phyloP scores from a whole-genome alignment of 257 asterid genomes.

The Solanum chilense region DNA sequence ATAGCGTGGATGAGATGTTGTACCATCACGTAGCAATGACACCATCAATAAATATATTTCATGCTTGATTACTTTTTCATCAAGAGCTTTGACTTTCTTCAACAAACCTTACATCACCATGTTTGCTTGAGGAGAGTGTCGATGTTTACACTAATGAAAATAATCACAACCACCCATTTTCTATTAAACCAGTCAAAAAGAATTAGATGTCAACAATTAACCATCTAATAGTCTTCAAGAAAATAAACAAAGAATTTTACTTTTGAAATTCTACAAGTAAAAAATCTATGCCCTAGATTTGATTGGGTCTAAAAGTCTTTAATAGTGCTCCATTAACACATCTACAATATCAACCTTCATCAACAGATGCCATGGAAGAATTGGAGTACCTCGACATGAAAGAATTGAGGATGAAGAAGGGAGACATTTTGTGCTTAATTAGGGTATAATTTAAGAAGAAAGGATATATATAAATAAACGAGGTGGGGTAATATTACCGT shows the following conservation, averaged over 20 bases:
- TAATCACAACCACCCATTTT: neutral
- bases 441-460: neutral
- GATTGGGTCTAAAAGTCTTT: neutral
- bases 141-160: neutral
- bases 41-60: neutral
- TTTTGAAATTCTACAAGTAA: neutral
- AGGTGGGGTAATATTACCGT: neutral
- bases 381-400: neutral
- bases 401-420: neutral
- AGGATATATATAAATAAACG: neutral
- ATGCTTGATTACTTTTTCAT: neutral
- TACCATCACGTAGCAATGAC: neutral
- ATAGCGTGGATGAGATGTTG: too few relatives aligned
- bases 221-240: neutral
- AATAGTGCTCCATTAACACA: neutral
- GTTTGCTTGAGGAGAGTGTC: neutral
- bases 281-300: neutral
- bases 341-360: neutral
- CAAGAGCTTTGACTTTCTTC: neutral
- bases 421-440: neutral
- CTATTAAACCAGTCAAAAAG: neutral
- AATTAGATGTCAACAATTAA: neutral
- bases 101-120: neutral
- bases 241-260: neutral
- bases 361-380: neutral